Evolutionary conservation across 2,329 filamentous ascomycete species (phyloP), one percentile per base, ranked within the genome.

Genomic region (Boeremia lycopersici): DNA sequence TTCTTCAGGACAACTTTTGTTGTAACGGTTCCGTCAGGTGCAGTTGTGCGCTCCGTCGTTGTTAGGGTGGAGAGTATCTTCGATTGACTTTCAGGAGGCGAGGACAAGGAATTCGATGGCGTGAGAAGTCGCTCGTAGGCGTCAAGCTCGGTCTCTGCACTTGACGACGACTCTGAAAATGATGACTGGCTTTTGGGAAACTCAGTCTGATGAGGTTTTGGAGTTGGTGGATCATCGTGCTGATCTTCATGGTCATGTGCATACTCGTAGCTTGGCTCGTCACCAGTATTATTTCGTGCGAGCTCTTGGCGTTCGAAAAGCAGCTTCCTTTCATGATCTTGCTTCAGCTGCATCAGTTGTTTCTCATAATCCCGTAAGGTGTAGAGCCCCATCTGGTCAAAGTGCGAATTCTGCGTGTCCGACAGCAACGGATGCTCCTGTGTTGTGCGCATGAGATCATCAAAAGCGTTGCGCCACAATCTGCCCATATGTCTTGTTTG

Each of bases 1-100:
- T 82, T 83, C 58, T 83, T 87, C 13, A 84, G 72, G 9, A 85
- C 74, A 1, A 81, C 79, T 61, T 82, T 85, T 0, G 82, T 86
- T 8, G 82, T 81, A 2, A 86, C 73, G 0, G 81, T 82, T 11
- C 85, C 85, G 65, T 87, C 84, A 0, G 82, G 76, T 2, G 81
- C 73, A 2, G 79, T 80, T 4, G 77, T 80, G 3, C 82, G 81
- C 58, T 85, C 79, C 2, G 83, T 86, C 0, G 79, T 84, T 1
- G 82, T 86, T 36, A 84, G 72, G 1, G 83, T 85, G 0, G 83
- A 84, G 1, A 87, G 68, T 2, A 87, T 61, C 2, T 66, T 70
- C 7, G 67, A 53, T 5, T 57, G 56, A n/a, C 34, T 62, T 12
- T 26, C 25, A n/a, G 33, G 2, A 6, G 5, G 9, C 43, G 19